Evolutionary conservation across 306 rosid genomes (phyloP).

Genomic region (Fagus sylvatica): DNA sequence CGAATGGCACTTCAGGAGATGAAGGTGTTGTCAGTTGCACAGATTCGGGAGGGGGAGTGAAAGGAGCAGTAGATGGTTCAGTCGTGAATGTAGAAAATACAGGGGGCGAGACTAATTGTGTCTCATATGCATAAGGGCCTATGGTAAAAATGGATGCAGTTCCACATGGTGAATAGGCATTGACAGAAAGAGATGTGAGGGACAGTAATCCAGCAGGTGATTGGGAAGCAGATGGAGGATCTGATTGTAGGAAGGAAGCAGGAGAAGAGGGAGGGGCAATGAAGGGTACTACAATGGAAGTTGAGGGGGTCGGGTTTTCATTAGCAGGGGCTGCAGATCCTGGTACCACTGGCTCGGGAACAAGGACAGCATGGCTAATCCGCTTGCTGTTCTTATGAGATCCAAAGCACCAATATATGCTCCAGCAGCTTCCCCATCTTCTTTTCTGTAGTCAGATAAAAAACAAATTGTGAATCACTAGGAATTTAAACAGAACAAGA

Average conservation of each 20-base stretch:
- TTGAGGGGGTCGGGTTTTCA: constrained; percentile 56
- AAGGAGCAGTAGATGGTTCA: constrained; percentile 92
- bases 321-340: constrained; percentile 49
- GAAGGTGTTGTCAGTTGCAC: constrained; percentile 93
- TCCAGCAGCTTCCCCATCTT: constrained; percentile 95
- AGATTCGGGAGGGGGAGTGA: constrained; percentile 95
- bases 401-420: constrained; percentile 86
- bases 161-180: constrained; percentile 73
- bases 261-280: constrained; percentile 99
- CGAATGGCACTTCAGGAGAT: constrained; percentile 99
- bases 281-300: constrained; percentile 69
- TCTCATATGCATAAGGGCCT: constrained; percentile 97
- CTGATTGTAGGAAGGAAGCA: constrained; percentile 88
- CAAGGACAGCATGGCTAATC: constrained; percentile 87
- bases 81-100: constrained; percentile 88
- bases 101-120: constrained; percentile 95
- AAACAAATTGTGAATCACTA: constrained; percentile 21
- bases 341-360: constrained; percentile 73
- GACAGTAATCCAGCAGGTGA: constrained; percentile 86
- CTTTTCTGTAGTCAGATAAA: constrained; percentile 64
- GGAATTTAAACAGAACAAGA: constrained; percentile 13
- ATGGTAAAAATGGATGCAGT: constrained; percentile 76
- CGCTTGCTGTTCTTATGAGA: constrained; percentile 75
- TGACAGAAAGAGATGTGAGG: constrained; percentile 64
- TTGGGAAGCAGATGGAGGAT: constrained; percentile 80